phyloP scores from a whole-genome alignment of 2,329 filamentous ascomycete species.

The Chalaropsis thielavioides region DNA sequence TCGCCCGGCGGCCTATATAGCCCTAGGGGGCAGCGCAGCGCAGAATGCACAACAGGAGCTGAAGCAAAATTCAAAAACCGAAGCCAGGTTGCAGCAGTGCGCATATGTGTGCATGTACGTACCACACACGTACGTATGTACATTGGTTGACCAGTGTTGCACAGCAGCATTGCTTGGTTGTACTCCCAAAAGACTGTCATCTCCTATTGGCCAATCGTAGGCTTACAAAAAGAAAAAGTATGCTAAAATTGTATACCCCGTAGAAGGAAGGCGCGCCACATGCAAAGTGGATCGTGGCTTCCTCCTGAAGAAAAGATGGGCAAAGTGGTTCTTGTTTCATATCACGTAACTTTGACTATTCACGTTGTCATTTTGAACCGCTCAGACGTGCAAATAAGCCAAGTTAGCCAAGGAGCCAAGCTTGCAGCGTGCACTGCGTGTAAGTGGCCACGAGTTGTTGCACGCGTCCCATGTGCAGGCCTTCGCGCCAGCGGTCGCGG shows the following conservation, averaged over 20 bases:
- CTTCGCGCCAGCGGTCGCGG: too few species aligned
- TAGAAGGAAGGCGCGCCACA: neutral
- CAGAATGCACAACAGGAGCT: neutral
- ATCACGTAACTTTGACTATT: neutral
- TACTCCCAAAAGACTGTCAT: neutral
- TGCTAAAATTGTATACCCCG: neutral
- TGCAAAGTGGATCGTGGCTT: neutral
- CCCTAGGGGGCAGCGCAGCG: neutral
- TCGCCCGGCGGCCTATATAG: neutral
- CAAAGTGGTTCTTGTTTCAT: constrained; percentile 5
- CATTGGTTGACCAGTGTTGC: neutral
- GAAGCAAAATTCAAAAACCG: neutral
- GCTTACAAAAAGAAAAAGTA: neutral
- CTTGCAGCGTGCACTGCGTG: too few species aligned
- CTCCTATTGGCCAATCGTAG: neutral
- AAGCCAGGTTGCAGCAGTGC: neutral
- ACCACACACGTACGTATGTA: neutral
- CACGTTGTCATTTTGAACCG: neutral
- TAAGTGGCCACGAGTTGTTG: too few species aligned
- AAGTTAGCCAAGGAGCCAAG: too few species aligned
- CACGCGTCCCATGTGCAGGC: too few species aligned
- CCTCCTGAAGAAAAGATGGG: constrained; percentile 4
- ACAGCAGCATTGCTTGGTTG: neutral
- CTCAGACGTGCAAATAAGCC: neutral
- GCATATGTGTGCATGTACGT: neutral